Evolutionary conservation across 768 basidiomycete genomes (phyloP), one percentile per base, ranked within the genome.

Genomic region (Clathrus columnatus): DNA sequence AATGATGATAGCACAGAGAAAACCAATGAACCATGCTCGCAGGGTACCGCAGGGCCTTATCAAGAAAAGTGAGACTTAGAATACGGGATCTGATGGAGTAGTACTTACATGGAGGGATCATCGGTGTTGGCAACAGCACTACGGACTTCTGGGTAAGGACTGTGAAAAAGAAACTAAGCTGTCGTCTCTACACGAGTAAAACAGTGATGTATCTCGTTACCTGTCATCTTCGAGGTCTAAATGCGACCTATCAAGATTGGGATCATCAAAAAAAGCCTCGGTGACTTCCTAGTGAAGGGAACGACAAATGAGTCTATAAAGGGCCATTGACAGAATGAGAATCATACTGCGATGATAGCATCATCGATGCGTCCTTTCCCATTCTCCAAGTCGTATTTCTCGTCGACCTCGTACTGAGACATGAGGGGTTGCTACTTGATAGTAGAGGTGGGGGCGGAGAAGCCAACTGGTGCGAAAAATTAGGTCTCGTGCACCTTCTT

Each of bases 101-200:
- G 62, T 63, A 23, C 75, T 1, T 84, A 84, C 71, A 86, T 85
- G 30, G 68, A 67, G 4, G 76, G 76, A 64, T 87, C 85, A 62
- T 88, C 85, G 28, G 78, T 81, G 66, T 85, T 86, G 18, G 83
- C 79, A 7, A 87, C 85, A 6, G 86, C 85, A 7, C 84, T 81
- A 45, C 86, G 80, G 11, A 88, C 87, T 65, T 91, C 89, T 5
- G 85, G 86, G 64, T 91, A 91, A 4, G 89, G 89, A 2, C 87
- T 89, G 73, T 61, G 7, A 18, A 11, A 30, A 51, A 2, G 51
- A 21, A 3, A 16, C 16, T 43, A 14, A 43, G 41, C 41, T 14
- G 18, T 43, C 41, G n/a, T n/a, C n/a, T n/a, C n/a, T n/a, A n/a
- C n/a, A n/a, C n/a, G n/a, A n/a, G n/a, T n/a, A n/a, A n/a, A n/a